Base-by-base conservation (phyloP, 129 eudicot species). In the Sambucus nigra region DNA sequence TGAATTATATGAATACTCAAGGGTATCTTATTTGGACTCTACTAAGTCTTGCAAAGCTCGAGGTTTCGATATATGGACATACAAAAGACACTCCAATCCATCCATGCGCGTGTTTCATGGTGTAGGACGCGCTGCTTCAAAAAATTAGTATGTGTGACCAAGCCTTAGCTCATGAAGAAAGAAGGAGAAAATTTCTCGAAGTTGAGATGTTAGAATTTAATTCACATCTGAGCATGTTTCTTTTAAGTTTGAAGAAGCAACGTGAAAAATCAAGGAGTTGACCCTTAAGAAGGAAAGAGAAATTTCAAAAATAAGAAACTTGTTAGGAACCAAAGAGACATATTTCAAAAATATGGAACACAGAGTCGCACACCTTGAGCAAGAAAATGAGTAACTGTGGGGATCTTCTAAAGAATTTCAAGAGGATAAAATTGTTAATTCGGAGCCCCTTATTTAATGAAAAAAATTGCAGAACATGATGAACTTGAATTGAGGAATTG, bases 131-230 rank as follows among this genome's bases (percentile, higher is more conserved):
- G n/a, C n/a, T n/a, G n/a, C n/a, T n/a, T n/a, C n/a, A n/a, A n/a
- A n/a, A n/a, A n/a, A n/a, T n/a, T n/a, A 73, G 65, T 64, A 76
- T 76, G 68, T 72, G 88, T 62, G 80, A 84, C 71, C 88, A 79
- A 70, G 74, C 84, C 0, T 63, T 84, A 39, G 81, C 84, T 50
- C 79, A 68, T 61, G 88, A 80, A 77, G 80, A 76, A 71, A 84
- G 82, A 75, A 53, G 49, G 20, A 67, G 76, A 58, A 80, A 70
- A 53, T 25, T 70, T 33, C 42, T 84, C 65, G 80, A 84, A 64
- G 67, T 73, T 25, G 81, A 84, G 59, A 53, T 80, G 69, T 70
- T 80, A 39, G 77, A 80, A 41, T 69, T 54, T 42, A 80, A 74
- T 64, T 60, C 73, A 12, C 55, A 75, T 25, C 70, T 70, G 79